Conservation (phyloP, 148 eudicot species). For the Simmondsia chinensis region DNA sequence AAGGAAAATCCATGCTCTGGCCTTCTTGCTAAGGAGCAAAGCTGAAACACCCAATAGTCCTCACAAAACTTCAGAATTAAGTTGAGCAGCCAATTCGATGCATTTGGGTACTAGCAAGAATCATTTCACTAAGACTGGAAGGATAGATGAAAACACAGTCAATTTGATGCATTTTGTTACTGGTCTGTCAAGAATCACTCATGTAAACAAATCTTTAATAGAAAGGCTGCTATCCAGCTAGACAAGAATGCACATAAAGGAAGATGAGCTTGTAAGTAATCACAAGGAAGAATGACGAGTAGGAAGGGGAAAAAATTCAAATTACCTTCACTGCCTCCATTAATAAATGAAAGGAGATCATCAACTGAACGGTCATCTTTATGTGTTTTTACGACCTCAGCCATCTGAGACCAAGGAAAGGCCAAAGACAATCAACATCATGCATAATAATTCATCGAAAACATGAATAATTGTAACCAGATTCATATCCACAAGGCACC, state of each 20-base stretch:
- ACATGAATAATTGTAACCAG: not conserved
- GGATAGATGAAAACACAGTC: not conserved
- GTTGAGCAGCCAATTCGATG: too few species aligned
- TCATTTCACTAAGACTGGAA: not conserved
- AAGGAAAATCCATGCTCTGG: too few species aligned
- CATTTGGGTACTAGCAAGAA: too few species aligned
- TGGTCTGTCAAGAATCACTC: too few species aligned
- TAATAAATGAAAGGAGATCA: constrained; percentile 79
- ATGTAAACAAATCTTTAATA: too few species aligned
- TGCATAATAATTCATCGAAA: not conserved
- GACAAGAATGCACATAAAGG: too few species aligned
- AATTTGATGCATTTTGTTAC: too few species aligned
- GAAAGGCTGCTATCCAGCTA: too few species aligned
- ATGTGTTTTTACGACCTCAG: constrained; percentile 53
- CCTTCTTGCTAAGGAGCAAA: too few species aligned
- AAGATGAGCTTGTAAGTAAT: not conserved
- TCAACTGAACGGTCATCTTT: constrained; percentile 82
- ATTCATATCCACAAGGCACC: too few species aligned
- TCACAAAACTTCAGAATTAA: too few species aligned
- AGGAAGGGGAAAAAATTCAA: constrained; percentile 3
- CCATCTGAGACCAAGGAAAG: constrained; percentile 37
- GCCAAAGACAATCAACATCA: constrained; percentile 9
- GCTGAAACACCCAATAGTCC: too few species aligned
- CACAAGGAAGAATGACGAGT: not conserved
- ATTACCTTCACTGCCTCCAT: constrained; percentile 69